Percentiles rank a stretch among this genome's conserved stretches.
These are phyloP conservation scores for Spizellomyces sp. DNA, from an alignment of 192 early-diverging fungal species.

Conservation along the genomic window DNA sequence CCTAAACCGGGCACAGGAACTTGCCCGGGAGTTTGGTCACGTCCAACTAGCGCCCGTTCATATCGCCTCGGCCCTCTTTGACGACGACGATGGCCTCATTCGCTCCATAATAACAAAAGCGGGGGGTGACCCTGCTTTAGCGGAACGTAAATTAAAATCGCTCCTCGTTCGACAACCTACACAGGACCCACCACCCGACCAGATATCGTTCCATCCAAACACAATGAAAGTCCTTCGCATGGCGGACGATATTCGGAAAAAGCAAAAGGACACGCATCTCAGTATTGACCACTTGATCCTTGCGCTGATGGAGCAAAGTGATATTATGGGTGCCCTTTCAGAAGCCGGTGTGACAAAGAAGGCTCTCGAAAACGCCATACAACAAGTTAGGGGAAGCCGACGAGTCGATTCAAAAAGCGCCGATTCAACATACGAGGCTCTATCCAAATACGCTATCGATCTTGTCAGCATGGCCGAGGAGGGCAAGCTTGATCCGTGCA, in stretches of 20 bases:
- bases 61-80: constrained; percentile 76
- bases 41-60: constrained; percentile 81
- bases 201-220: constrained; percentile 66
- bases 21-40: constrained; percentile 77
- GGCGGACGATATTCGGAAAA: constrained; percentile 81
- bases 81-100: constrained; percentile 81
- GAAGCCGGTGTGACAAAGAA: constrained; percentile 72
- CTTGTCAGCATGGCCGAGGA: constrained; percentile 77
- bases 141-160: constrained; percentile 81
- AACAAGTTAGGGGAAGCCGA: constrained; percentile 75
- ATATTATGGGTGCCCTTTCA: constrained; percentile 60
- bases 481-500: constrained; percentile 95
- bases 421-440: constrained; percentile 88
- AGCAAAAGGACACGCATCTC: constrained; percentile 87
- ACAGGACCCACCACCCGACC: constrained; percentile 83
- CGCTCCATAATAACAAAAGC: constrained; percentile 78
- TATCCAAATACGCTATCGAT: constrained; percentile 93
- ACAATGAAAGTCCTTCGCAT: constrained; percentile 64
- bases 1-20: constrained; percentile 46
- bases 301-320: constrained; percentile 75
- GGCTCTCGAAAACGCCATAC: constrained; percentile 74
- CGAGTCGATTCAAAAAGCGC: constrained; percentile 85
- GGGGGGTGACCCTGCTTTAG: constrained; percentile 73
- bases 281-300: constrained; percentile 88
- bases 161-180: constrained; percentile 76